Conservation (phyloP, 768 basidiomycete genomes). For the Tylopilus felleus region DNA sequence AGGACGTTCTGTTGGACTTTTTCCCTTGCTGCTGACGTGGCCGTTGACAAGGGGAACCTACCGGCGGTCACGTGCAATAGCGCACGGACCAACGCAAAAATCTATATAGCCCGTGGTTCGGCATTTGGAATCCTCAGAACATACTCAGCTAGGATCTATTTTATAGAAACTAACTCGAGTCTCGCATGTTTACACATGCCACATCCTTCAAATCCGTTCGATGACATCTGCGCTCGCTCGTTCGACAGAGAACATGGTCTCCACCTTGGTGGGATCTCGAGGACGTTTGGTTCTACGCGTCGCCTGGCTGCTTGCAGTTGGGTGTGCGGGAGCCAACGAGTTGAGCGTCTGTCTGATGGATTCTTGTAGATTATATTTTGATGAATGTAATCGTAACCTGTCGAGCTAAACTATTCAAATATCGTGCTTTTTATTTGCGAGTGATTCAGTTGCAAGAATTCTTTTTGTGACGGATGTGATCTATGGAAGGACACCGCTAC, state of each 20-base stretch:
- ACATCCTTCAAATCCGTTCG: slow-evolving; percentile 67
- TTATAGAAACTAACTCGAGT: slow-evolving; percentile 76
- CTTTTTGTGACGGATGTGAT: no score
- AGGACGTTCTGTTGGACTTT: background rate
- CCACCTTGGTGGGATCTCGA: slow-evolving; percentile 43
- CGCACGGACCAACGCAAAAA: slow-evolving; percentile 35
- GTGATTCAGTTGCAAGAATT: no score
- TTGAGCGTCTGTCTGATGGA: slow-evolving; percentile 65
- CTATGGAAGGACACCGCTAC: no score
- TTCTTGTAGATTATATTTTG: slow-evolving; percentile 17
- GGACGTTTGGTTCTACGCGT: slow-evolving; percentile 54
- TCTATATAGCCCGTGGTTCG: slow-evolving; percentile 31
- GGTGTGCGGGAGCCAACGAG: slow-evolving; percentile 43
- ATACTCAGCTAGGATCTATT: slow-evolving; percentile 83
- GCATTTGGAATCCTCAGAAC: slow-evolving; percentile 48
- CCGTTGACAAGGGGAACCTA: background rate
- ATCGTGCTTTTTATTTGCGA: no score
- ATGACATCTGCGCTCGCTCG: slow-evolving; percentile 65
- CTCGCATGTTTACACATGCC: slow-evolving; percentile 79
- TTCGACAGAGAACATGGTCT: slow-evolving; percentile 63
- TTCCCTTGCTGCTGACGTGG: background rate
- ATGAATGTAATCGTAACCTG: no score
- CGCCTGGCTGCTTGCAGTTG: slow-evolving; percentile 27
- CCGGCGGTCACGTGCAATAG: background rate
- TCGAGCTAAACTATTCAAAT: no score